phyloP scores from a whole-genome alignment of 192 early-diverging fungal species.

The Backusella morwellensis region DNA sequence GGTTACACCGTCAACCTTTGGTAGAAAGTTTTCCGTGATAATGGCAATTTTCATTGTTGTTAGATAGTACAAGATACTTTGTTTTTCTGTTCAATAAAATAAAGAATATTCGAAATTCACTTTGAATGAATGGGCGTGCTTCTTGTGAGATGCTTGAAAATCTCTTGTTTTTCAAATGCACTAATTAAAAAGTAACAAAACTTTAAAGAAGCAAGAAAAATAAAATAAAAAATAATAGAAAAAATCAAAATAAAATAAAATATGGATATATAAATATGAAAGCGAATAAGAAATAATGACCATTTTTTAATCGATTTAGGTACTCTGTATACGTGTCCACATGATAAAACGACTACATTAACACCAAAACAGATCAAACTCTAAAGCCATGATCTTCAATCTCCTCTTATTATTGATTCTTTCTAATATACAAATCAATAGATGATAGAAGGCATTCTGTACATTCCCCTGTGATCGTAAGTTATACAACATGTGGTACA shows the following conservation, averaged over 20 bases:
- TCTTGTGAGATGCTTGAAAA: neutral
- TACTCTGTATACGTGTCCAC: neutral
- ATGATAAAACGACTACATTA: neutral
- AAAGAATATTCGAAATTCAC: neutral
- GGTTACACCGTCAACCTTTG: slow-evolving; percentile 38
- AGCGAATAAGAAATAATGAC: neutral
- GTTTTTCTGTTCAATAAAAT: neutral
- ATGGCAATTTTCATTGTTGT: slow-evolving; percentile 31
- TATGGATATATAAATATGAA: neutral
- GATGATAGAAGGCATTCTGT: neutral
- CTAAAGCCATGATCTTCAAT: neutral
- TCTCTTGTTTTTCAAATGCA: neutral
- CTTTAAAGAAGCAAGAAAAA: neutral
- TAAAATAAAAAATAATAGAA: neutral
- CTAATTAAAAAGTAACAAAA: neutral
- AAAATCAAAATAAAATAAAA: neutral
- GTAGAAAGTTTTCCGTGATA: slow-evolving; percentile 37
- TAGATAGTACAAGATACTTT: neutral
- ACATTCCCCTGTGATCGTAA: neutral
- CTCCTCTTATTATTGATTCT: neutral
- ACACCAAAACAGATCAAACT: neutral
- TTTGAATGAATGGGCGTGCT: neutral
- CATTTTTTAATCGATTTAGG: neutral
- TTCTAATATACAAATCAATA: neutral
- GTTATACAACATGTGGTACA: neutral